A percentile compares a stretch with the other conserved stretches of the same genome.
Conservation (phyloP, 2,329 filamentous ascomycete species). For the Sporothrix variecibatus region DNA sequence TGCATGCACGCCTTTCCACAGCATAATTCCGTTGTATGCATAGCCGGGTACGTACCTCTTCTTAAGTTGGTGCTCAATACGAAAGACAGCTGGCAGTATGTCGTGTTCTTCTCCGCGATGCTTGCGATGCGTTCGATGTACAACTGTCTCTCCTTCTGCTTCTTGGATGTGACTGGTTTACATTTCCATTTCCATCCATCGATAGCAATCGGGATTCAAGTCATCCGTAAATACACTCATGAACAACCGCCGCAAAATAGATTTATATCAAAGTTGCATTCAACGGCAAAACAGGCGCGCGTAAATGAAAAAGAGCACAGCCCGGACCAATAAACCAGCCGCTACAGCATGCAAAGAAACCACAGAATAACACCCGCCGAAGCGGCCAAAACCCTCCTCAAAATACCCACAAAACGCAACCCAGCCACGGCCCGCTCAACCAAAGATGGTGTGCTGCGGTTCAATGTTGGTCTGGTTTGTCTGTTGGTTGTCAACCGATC, state of each 20-base stretch:
- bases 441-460: background rate
- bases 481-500: background rate
- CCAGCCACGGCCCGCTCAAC: background rate
- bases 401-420: background rate
- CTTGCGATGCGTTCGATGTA: background rate
- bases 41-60: background rate
- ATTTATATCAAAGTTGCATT: no score
- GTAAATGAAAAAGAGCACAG: background rate
- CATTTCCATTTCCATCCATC: background rate
- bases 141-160: background rate
- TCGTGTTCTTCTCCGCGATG: background rate
- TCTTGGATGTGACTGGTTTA: background rate
- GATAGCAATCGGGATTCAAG: background rate
- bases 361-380: background rate
- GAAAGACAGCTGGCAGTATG: slow-evolving; percentile 15
- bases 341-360: background rate
- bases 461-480: background rate
- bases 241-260: background rate
- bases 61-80: background rate
- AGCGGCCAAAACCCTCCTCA: background rate
- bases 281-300: background rate
- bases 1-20: background rate
- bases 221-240: background rate
- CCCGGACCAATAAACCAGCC: background rate
- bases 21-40: slow-evolving; percentile 1